These are phyloP conservation scores for Cardiospermum halicacabum DNA, from an alignment of 345 rosid species.

Conservation along the genomic window DNA sequence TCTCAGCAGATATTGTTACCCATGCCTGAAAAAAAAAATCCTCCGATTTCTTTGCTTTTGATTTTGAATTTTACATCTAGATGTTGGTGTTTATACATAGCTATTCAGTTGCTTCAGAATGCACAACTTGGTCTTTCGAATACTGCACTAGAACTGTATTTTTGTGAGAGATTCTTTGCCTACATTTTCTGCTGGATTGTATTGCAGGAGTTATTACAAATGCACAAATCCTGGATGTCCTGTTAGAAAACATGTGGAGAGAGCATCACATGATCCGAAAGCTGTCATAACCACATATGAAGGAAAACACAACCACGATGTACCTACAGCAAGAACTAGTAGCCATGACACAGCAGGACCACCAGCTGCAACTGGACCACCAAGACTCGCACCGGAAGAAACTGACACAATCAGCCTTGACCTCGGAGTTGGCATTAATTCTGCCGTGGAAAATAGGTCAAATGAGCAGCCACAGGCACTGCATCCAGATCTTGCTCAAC, in stretches of 20 bases:
- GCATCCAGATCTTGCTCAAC: conserved; percentile 35
- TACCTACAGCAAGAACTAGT: conserved; percentile 66
- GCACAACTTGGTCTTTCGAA: background rate
- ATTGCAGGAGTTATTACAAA: conserved; percentile 92
- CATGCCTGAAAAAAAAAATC: background rate
- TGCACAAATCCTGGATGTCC: conserved; percentile 94
- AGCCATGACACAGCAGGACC: conserved; percentile 62
- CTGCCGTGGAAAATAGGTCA: conserved; percentile 43
- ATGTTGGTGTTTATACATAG: background rate
- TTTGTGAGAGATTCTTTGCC: background rate
- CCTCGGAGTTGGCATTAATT: conserved; percentile 84
- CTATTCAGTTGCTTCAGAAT: background rate
- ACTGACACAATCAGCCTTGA: conserved; percentile 78
- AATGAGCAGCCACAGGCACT: conserved; percentile 35
- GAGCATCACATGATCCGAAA: conserved; percentile 98
- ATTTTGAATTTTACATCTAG: background rate
- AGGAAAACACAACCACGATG: conserved; percentile 96
- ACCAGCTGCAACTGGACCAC: conserved; percentile 29
- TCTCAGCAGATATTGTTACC: background rate
- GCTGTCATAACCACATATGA: conserved; percentile 98
- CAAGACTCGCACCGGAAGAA: conserved; percentile 54
- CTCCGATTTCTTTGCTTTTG: background rate
- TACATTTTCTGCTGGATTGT: background rate
- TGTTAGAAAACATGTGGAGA: conserved; percentile 96
- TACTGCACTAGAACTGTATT: background rate